phyloP scores from a whole-genome alignment of 768 basidiomycete species.

The Amanita muscaria region DNA sequence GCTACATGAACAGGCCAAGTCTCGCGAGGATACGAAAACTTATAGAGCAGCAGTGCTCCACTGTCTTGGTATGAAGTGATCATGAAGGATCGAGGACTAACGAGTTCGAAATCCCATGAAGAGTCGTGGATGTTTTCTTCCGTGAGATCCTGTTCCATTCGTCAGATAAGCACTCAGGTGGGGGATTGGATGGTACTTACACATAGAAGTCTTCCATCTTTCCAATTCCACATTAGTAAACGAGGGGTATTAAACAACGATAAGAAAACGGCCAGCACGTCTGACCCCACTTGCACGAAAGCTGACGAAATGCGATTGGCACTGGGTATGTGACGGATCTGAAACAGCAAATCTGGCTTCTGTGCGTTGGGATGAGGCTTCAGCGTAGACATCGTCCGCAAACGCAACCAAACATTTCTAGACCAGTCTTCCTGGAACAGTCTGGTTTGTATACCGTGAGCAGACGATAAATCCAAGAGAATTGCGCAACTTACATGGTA shows the following conservation, averaged over 20 bases:
- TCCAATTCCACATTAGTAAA: slow-evolving; percentile 47
- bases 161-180: too few relatives aligned
- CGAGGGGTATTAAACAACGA: slow-evolving; percentile 22
- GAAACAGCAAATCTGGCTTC: slow-evolving; percentile 18
- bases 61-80: slow-evolving; percentile 34
- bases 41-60: slow-evolving; percentile 32
- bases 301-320: slow-evolving; percentile 19
- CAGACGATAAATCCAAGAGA: not conserved
- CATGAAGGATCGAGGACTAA: slow-evolving; percentile 34
- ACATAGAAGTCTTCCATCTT: slow-evolving; percentile 29
- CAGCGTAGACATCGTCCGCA: slow-evolving; percentile 36
- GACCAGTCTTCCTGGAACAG: not conserved
- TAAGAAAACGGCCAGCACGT: slow-evolving; percentile 42
- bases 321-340: slow-evolving; percentile 16
- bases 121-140: too few relatives aligned
- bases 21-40: slow-evolving; percentile 20
- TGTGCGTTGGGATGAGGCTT: slow-evolving; percentile 34
- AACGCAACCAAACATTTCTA: slow-evolving; percentile 22
- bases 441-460: not conserved
- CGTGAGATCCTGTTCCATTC: slow-evolving; percentile 6
- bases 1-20: slow-evolving; percentile 8
- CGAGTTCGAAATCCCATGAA: slow-evolving; percentile 38
- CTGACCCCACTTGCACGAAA: slow-evolving; percentile 44
- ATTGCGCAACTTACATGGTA: slow-evolving; percentile 6
- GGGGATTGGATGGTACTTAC: slow-evolving; percentile 30